Evolutionary conservation across 306 rosid genomes (phyloP).

Genomic region (Urtica urens): DNA sequence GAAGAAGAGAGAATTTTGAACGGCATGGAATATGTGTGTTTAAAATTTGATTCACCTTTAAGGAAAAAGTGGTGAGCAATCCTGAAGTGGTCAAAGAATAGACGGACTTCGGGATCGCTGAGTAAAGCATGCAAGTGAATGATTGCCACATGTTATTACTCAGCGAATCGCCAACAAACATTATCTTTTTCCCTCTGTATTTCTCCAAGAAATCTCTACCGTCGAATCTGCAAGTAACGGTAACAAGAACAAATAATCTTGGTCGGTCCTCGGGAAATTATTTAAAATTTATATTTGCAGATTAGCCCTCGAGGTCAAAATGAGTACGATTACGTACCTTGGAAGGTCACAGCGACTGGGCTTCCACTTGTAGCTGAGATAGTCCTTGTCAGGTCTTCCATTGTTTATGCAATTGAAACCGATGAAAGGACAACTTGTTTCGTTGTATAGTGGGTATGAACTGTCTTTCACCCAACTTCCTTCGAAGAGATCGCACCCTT

Average conservation of each 20-base stretch:
- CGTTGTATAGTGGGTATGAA: constrained; percentile 39
- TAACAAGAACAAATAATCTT: neutral
- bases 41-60: too few species aligned
- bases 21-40: too few species aligned
- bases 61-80: constrained; percentile 23
- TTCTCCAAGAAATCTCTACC: constrained; percentile 50
- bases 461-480: constrained; percentile 40
- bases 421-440: constrained; percentile 39
- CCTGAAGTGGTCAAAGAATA: constrained; percentile 19
- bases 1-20: too few species aligned
- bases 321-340: constrained; percentile 19
- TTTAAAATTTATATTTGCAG: neutral
- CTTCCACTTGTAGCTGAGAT: constrained; percentile 53
- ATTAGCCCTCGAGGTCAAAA: neutral
- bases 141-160: constrained; percentile 81
- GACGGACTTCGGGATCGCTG: constrained; percentile 34
- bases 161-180: constrained; percentile 76
- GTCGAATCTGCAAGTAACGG: constrained; percentile 34
- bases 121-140: constrained; percentile 52
- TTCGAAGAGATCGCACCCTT: constrained; percentile 23
- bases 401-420: constrained; percentile 41
- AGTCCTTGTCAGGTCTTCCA: constrained; percentile 41
- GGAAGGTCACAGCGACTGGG: constrained; percentile 45
- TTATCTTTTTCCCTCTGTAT: constrained; percentile 44
- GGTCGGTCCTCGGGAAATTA: neutral